These are phyloP conservation scores for Papiliotrema terrestris DNA, from an alignment of 1,284 basidiomycete species.

Conservation along the genomic window DNA sequence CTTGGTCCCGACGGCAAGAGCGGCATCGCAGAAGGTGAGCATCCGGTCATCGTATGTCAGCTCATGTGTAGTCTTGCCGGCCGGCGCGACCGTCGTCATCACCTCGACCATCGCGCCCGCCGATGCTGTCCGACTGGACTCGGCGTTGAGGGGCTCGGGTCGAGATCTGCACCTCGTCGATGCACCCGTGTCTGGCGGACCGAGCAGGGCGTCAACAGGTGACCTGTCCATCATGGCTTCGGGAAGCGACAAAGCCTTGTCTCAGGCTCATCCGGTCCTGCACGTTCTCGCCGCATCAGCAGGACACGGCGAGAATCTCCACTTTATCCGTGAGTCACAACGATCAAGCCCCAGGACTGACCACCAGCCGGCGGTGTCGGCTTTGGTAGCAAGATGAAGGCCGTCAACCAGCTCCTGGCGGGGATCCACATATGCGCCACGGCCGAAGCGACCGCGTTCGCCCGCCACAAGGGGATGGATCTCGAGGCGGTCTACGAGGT, in stretches of 20 bases:
- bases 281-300: constrained; percentile 21
- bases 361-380: constrained; percentile 27
- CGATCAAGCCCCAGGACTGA: not conserved
- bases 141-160: constrained; percentile 10
- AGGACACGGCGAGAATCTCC: constrained; percentile 24
- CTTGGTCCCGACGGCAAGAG: constrained; percentile 17
- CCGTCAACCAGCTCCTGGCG: constrained; percentile 43
- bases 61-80: constrained; percentile 14
- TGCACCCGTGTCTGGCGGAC: constrained; percentile 44
- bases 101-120: constrained; percentile 41
- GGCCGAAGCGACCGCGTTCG: constrained; percentile 46
- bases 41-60: not conserved
- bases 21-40: constrained; percentile 20
- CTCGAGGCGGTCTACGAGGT: constrained; percentile 36
- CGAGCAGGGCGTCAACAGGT: constrained; percentile 30
- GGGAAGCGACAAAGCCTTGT: constrained; percentile 21
- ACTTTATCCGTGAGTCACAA: constrained; percentile 30
- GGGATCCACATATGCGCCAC: constrained; percentile 43
- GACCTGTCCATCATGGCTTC: constrained; percentile 44
- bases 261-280: constrained; percentile 25
- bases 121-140: constrained; percentile 22
- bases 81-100: constrained; percentile 39
- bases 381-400: constrained; percentile 30
- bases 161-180: constrained; percentile 36
- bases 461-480: constrained; percentile 43